Evolutionary conservation across 208 protist genomes (phyloP).

Genomic region (Acanthamoeba lenticulata): DNA sequence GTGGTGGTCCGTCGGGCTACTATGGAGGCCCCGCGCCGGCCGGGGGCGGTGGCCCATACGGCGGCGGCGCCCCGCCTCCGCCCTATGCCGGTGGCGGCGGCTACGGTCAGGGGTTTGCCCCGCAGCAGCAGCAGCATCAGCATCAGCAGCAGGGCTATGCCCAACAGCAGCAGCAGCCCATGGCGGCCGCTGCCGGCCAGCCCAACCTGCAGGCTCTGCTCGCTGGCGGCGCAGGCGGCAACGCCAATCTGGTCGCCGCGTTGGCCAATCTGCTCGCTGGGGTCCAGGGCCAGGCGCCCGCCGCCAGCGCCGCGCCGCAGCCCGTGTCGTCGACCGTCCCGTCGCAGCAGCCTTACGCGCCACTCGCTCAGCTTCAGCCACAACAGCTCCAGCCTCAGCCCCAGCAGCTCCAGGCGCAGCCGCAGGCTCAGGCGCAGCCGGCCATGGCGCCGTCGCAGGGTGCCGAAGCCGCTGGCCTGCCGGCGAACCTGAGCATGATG

Average conservation of each 20-base stretch:
- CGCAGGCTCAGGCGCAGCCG: neutral
- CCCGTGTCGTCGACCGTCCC: neutral
- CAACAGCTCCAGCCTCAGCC: neutral
- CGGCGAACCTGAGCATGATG: neutral
- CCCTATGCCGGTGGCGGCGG: neutral
- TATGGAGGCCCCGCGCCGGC: neutral
- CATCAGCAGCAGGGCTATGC: neutral
- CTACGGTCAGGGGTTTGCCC: no score
- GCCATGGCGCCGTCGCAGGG: neutral
- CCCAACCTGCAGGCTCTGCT: neutral
- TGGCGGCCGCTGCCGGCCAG: neutral
- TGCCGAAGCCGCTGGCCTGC: neutral
- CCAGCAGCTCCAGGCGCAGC: constrained; percentile 12
- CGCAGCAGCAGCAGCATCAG: no score
- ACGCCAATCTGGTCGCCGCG: neutral
- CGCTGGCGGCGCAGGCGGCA: neutral
- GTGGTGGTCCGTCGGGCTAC: neutral
- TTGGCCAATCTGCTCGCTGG: neutral
- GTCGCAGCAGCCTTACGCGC: neutral
- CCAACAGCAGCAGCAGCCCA: neutral
- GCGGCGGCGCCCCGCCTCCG: neutral
- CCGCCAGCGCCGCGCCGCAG: neutral
- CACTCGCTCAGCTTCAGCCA: neutral
- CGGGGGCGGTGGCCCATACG: neutral
- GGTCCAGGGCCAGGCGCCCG: no score